These are phyloP conservation scores for Mycena amicta DNA, from an alignment of 768 basidiomycete genomes.

Conservation along the genomic window DNA sequence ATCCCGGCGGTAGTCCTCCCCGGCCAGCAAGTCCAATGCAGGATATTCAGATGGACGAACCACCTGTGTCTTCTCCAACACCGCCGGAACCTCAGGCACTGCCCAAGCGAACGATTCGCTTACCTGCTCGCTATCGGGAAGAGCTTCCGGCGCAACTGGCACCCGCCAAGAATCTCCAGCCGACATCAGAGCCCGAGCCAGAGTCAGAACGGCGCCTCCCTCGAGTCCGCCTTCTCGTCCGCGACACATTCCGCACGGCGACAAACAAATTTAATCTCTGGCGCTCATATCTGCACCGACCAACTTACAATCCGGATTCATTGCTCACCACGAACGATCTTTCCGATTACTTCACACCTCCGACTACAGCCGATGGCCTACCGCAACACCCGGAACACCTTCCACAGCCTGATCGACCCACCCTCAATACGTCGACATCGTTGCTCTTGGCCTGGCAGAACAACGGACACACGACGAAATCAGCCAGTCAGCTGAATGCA, in stretches of 20 bases:
- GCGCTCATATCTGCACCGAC: slow-evolving; percentile 15
- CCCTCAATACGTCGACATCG: background rate
- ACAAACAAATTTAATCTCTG: slow-evolving; percentile 10
- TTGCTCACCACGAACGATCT: slow-evolving; percentile 4
- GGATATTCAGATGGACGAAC: too few relatives aligned
- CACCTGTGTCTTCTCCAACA: too few relatives aligned
- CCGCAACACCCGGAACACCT: background rate
- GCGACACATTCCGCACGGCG: slow-evolving; percentile 7
- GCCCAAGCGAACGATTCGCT: background rate
- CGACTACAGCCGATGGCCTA: background rate
- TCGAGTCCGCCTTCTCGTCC: slow-evolving; percentile 6
- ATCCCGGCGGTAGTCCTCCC: too few relatives aligned
- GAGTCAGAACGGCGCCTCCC: background rate
- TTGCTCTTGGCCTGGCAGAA: slow-evolving; percentile 11
- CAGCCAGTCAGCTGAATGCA: slow-evolving; percentile 14
- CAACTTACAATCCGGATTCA: slow-evolving; percentile 11
- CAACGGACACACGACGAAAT: slow-evolving; percentile 19
- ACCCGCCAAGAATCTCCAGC: background rate
- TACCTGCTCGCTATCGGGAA: background rate
- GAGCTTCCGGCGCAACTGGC: background rate
- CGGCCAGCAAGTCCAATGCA: too few relatives aligned
- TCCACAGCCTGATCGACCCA: background rate
- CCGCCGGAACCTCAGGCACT: background rate
- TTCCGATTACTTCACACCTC: background rate
- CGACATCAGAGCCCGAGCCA: background rate